Evolutionary conservation across 225 moss, liverwort and hornwort genomes (phyloP), one percentile per base, ranked within the genome.

Genomic region (Asterella californica): DNA sequence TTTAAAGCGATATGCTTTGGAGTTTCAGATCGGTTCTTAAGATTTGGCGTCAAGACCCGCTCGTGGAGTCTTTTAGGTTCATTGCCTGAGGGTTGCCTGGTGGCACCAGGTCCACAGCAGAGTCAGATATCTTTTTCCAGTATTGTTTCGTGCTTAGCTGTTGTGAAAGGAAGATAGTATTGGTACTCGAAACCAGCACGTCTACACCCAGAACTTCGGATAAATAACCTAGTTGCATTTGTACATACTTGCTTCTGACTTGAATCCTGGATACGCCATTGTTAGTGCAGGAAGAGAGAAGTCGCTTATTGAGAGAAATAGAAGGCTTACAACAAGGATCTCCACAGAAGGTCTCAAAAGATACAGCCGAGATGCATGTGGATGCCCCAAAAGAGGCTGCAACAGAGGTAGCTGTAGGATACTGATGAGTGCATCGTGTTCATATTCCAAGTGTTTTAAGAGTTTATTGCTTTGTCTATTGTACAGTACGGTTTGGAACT

Each of bases 241-340:
- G 19, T 69, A 11, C 24, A 19, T 69, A 7, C 38, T 38, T 33
- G 68, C 72, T 0, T 49, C 10, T 72, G n/a, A 27, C 37, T 27
- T 73, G 75, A 75, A 75, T 36, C 22, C 21, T 57, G 55, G 19
- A 15, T 47, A 42, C n/a, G 45, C n/a, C 38, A 76, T 66, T 66
- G 75, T 68, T 81, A 46, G 68, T 82, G 77, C 80, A 87, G 87
- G 82, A 82, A 78, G 84, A 87, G 38, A 80, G 67, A 64, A 71
- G 70, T 78, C 34, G 64, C 38, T 67, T 87, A 70, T 72, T 77
- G 63, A 78, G 79, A 63, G 76, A 57, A 53, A 45, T 87, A 63
- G 74, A 82, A 81, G 81, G 57, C 29, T 46, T 72, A 69, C 30
- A 33, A 9, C 72, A 78, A 57, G 63, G n/a, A 71, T 52, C 76